These are phyloP conservation scores for Apophysomyces ossiformis DNA, from an alignment of 371 early-diverging fungal species.

Conservation along the genomic window DNA sequence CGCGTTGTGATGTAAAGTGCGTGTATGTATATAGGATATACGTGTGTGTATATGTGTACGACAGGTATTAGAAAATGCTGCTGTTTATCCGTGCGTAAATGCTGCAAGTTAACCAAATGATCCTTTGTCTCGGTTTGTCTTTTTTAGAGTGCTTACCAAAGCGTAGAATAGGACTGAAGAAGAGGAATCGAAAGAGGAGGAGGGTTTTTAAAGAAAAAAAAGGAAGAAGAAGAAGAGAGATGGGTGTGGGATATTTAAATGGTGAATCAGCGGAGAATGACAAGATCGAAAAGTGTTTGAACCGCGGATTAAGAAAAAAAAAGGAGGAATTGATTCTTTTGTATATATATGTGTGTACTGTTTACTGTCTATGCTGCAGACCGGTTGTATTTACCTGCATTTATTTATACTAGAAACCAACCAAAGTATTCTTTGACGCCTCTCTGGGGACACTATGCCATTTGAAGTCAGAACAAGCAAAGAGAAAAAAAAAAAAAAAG, in stretches of 20 bases:
- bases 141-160: constrained; percentile 1
- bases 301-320: constrained; percentile 6
- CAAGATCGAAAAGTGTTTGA: neutral
- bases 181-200: constrained; percentile 10
- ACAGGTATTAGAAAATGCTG: neutral
- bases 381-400: constrained; percentile 45
- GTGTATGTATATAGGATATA: neutral
- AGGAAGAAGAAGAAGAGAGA: constrained; percentile 7
- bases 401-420: constrained; percentile 22
- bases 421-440: constrained; percentile 18
- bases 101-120: neutral
- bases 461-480: constrained; percentile 19
- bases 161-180: neutral
- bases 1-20: neutral
- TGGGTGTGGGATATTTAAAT: neutral
- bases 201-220: constrained; percentile 3
- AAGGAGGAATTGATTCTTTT: constrained; percentile 11
- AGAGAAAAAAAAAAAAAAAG: neutral
- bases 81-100: constrained; percentile 11
- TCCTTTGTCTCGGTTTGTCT: neutral
- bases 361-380: constrained; percentile 41
- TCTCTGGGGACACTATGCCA: constrained; percentile 13
- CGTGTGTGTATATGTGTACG: neutral
- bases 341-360: constrained; percentile 11
- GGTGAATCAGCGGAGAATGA: constrained; percentile 4